Evolutionary conservation across 2,329 filamentous ascomycete genomes (phyloP).

Genomic region (Colletotrichum graminicola): DNA sequence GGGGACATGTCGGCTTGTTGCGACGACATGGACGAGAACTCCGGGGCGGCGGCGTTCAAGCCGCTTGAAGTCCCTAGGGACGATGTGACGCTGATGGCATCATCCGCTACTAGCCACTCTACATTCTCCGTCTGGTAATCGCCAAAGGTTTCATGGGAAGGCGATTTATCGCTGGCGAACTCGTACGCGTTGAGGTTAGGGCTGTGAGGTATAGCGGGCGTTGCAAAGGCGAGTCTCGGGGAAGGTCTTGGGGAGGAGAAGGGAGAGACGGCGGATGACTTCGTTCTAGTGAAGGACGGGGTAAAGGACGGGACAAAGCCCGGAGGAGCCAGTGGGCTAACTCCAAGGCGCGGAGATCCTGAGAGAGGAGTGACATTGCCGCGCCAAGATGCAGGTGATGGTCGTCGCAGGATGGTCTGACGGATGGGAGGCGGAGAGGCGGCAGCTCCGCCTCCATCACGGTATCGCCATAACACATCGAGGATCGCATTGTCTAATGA

Average conservation of each 20-base stretch:
- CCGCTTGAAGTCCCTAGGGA: slow-evolving; percentile 76
- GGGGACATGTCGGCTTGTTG: slow-evolving; percentile 93
- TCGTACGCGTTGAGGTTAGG: slow-evolving; percentile 95
- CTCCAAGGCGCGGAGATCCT: slow-evolving; percentile 84
- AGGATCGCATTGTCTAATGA: slow-evolving; percentile 90
- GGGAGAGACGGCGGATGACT: slow-evolving; percentile 84
- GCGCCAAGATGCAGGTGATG: slow-evolving; percentile 96
- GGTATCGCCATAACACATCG: slow-evolving; percentile 89
- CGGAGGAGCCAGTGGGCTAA: slow-evolving; percentile 86
- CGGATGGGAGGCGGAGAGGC: slow-evolving; percentile 87
- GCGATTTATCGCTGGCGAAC: slow-evolving; percentile 85
- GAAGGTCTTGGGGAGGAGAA: slow-evolving; percentile 95
- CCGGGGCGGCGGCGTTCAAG: slow-evolving; percentile 83
- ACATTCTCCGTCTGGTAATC: slow-evolving; percentile 95
- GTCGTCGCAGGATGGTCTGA: slow-evolving; percentile 88
- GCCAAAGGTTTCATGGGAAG: slow-evolving; percentile 86
- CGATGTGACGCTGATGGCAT: slow-evolving; percentile 83
- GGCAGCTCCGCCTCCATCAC: slow-evolving; percentile 72
- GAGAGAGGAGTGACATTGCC: slow-evolving; percentile 82
- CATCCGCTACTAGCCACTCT: slow-evolving; percentile 96
- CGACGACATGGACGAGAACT: slow-evolving; percentile 72
- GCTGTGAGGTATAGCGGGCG: slow-evolving; percentile 91
- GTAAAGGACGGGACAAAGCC: slow-evolving; percentile 87
- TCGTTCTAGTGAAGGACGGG: slow-evolving; percentile 81
- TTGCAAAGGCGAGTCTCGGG: slow-evolving; percentile 88